These are phyloP conservation scores for Tulasnella sp. DNA, from an alignment of 768 basidiomycete genomes.

Conservation along the genomic window DNA sequence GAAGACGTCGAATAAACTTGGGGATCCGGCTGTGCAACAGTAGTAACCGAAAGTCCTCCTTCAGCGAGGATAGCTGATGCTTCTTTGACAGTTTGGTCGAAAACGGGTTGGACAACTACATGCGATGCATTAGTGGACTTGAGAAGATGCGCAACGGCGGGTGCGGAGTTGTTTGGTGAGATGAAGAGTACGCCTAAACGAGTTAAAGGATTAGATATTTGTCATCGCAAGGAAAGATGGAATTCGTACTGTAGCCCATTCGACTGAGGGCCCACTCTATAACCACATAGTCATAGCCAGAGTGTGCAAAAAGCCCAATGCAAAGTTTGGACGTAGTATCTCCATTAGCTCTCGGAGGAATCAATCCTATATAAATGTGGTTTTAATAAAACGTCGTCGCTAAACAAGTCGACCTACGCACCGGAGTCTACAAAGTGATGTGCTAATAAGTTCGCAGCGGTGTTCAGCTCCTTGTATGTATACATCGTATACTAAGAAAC, in stretches of 20 bases:
- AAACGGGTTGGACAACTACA: constrained; percentile 32
- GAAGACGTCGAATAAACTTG: constrained; percentile 31
- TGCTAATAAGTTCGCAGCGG: background rate
- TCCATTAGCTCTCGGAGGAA: background rate
- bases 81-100: constrained; percentile 26
- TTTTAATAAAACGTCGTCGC: no score
- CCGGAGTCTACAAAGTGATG: no score
- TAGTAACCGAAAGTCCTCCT: constrained; percentile 21
- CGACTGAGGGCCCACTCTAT: background rate
- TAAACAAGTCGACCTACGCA: no score
- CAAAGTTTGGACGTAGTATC: background rate
- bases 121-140: constrained; percentile 28
- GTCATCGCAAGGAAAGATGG: background rate
- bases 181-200: constrained; percentile 14
- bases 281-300: background rate
- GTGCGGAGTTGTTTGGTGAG: constrained; percentile 35
- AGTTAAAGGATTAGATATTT: background rate
- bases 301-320: background rate
- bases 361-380: background rate
- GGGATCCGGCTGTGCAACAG: constrained; percentile 30
- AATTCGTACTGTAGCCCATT: background rate
- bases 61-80: constrained; percentile 24
- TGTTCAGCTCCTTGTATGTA: background rate
- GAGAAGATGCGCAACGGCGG: constrained; percentile 35
- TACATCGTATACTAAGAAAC: no score